phyloP scores from a whole-genome alignment of 176 grass and related monocot genomes.

The Oryza glumipatula region DNA sequence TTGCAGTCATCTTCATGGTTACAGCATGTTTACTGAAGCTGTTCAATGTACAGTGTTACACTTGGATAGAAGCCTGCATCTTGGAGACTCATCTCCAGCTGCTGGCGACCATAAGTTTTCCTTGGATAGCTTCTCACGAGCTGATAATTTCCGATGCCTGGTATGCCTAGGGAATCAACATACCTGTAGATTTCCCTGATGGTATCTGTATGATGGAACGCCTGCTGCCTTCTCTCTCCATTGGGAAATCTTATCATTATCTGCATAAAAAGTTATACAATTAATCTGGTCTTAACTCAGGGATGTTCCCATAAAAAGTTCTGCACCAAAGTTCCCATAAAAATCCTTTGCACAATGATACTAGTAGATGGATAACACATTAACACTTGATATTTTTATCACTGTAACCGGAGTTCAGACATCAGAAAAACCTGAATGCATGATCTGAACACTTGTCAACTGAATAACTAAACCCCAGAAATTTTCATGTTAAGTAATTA shows the following conservation, averaged over 20 bases:
- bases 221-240: conserved; percentile 58
- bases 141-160: conserved; percentile 58
- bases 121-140: conserved; percentile 60
- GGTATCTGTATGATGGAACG: conserved; percentile 54
- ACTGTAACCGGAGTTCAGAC: background rate
- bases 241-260: conserved; percentile 81
- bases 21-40: conserved; percentile 45
- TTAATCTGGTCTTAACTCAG: background rate
- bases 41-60: conserved; percentile 65
- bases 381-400: background rate
- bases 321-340: background rate
- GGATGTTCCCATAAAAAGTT: background rate
- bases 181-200: conserved; percentile 61
- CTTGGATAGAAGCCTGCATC: conserved; percentile 78
- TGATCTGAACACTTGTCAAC: background rate
- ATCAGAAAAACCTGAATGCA: background rate
- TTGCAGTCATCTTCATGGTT: background rate
- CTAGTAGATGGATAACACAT: background rate
- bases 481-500: background rate
- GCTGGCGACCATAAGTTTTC: conserved; percentile 61
- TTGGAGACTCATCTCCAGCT: conserved; percentile 55
- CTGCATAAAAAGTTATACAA: conserved; percentile 34
- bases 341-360: background rate
- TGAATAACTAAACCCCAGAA: background rate
- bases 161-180: conserved; percentile 50